Conservation (phyloP, 768 basidiomycete genomes). For the Mycena kentingensis region DNA sequence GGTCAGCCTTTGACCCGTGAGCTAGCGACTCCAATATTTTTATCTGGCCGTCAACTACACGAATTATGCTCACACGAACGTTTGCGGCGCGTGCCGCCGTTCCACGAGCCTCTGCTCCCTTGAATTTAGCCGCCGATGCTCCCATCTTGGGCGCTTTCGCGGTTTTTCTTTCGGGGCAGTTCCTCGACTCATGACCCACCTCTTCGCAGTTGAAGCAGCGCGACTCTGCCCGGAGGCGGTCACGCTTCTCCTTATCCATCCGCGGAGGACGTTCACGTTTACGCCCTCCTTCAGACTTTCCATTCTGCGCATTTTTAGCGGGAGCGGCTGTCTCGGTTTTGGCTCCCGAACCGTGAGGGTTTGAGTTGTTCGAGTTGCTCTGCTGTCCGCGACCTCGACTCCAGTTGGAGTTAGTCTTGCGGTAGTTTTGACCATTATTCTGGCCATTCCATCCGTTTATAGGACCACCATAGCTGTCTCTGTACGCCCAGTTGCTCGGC, state of each 20-base stretch:
- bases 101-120: not conserved
- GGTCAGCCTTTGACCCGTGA: not conserved
- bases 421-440: no score
- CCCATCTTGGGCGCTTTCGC: constrained; percentile 17
- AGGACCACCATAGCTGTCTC: no score
- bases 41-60: not conserved
- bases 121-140: not conserved
- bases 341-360: not conserved
- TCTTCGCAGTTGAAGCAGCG: constrained; percentile 27
- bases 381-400: no score
- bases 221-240: constrained; percentile 14
- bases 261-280: not conserved
- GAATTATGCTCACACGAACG: not conserved
- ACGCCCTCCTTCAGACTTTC: no score
- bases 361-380: not conserved
- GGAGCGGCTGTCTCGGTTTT: not conserved
- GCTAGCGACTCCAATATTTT: constrained; percentile 3
- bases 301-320: not conserved
- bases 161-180: constrained; percentile 15
- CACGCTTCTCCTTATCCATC: constrained; percentile 14
- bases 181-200: constrained; percentile 18
- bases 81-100: constrained; percentile 1
- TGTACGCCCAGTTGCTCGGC: not conserved
- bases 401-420: no score
- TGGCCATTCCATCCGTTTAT: no score